phyloP scores from a whole-genome alignment of 345 rosid genomes.

The Citrus glauca region DNA sequence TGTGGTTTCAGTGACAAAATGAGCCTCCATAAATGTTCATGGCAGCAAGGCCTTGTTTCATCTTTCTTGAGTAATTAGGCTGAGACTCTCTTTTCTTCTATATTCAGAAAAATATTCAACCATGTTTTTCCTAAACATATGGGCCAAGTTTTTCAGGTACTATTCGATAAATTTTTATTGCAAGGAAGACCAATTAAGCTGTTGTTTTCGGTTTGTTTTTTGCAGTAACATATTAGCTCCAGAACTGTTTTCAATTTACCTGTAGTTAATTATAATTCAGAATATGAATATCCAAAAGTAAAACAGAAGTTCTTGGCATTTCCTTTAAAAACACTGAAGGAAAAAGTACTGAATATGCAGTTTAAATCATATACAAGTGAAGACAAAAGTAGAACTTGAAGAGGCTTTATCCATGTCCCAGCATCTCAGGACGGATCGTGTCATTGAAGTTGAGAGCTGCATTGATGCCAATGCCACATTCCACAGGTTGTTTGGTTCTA shows the following conservation, averaged over 20 bases:
- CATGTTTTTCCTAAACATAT: background rate
- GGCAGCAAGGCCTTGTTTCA: background rate
- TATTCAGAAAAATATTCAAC: background rate
- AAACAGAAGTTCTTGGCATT: background rate
- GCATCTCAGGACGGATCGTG: conserved; percentile 44
- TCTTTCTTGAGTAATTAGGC: background rate
- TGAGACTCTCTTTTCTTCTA: background rate
- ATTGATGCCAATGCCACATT: conserved; percentile 60
- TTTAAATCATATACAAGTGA: conserved; percentile 61
- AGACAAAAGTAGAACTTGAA: conserved; percentile 66
- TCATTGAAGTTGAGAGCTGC: conserved; percentile 87
- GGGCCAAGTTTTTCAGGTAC: background rate
- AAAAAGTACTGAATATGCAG: conserved; percentile 41
- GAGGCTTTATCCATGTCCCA: conserved; percentile 54
- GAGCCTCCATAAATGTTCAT: background rate
- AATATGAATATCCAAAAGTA: background rate
- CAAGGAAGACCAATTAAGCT: background rate
- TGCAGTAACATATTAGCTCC: background rate
- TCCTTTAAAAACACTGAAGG: background rate
- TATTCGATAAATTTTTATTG: background rate
- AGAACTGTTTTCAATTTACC: background rate
- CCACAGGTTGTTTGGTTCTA: conserved; percentile 56
- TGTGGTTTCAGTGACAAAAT: background rate
- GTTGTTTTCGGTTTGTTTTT: background rate
- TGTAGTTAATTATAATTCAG: background rate